These are phyloP conservation scores for Aureobasidium sp. DNA, from an alignment of 2,329 filamentous ascomycete genomes.

Conservation along the genomic window DNA sequence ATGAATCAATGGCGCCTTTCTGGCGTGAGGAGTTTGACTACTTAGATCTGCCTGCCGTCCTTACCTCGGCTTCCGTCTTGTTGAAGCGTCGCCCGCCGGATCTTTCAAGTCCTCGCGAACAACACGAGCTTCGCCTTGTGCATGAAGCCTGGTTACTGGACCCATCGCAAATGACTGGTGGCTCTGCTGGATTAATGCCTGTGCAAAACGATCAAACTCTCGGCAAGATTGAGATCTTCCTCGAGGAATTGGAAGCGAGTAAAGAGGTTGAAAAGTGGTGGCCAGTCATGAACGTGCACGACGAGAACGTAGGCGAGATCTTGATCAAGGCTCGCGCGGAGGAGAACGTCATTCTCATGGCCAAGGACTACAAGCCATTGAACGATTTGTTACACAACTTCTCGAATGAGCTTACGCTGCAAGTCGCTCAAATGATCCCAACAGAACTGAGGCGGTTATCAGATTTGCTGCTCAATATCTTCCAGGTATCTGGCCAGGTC, in stretches of 20 bases:
- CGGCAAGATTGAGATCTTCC: constrained; percentile 71
- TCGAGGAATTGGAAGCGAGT: constrained; percentile 69
- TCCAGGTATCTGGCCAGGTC: constrained; percentile 79
- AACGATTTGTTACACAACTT: constrained; percentile 81
- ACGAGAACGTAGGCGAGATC: constrained; percentile 73
- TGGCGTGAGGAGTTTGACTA: constrained; percentile 80
- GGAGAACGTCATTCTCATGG: constrained; percentile 81
- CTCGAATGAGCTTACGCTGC: constrained; percentile 70
- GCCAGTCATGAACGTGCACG: constrained; percentile 66
- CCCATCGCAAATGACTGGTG: constrained; percentile 27
- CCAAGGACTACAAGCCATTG: constrained; percentile 74
- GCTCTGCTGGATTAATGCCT: constrained; percentile 33
- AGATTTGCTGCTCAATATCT: constrained; percentile 86
- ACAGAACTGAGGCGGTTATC: constrained; percentile 71
- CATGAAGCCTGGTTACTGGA: constrained; percentile 30
- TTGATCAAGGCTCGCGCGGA: constrained; percentile 76
- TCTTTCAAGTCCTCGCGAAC: constrained; percentile 20
- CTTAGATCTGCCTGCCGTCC: constrained; percentile 58
- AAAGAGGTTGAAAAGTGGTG: constrained; percentile 82
- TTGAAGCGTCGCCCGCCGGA: constrained; percentile 53
- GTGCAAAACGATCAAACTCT: constrained; percentile 44
- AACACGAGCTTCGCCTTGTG: constrained; percentile 32
- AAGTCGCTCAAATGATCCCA: constrained; percentile 72
- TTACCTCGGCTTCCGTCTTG: constrained; percentile 62
- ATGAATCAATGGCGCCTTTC: constrained; percentile 64